These are phyloP conservation scores for Protea cynaroides DNA, from an alignment of 164 flowering plant genomes.

Conservation along the genomic window DNA sequence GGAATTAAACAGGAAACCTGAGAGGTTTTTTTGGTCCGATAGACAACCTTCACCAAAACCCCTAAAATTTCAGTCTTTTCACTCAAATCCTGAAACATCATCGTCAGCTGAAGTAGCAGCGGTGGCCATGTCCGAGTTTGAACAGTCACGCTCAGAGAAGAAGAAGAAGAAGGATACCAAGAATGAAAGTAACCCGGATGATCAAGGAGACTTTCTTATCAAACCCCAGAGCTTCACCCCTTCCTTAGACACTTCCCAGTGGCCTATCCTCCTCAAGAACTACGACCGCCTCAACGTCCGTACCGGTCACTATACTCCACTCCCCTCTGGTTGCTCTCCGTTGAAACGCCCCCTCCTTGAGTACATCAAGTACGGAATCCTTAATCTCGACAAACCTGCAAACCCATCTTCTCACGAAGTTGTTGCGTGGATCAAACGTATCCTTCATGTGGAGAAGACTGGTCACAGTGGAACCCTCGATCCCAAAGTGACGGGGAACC, in stretches of 20 bases:
- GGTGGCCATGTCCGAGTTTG: constrained; percentile 16
- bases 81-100: no score
- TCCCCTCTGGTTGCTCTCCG: constrained; percentile 2
- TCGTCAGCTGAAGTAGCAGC: no score
- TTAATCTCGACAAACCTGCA: constrained; percentile 5
- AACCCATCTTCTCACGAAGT: constrained; percentile 6
- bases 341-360: constrained; percentile 1
- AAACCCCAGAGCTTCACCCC: constrained; percentile 6
- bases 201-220: not conserved
- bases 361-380: not conserved
- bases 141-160: constrained; percentile 30
- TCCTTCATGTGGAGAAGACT: constrained; percentile 1
- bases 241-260: not conserved
- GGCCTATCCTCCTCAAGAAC: constrained; percentile 7
- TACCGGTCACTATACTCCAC: constrained; percentile 5
- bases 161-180: constrained; percentile 22
- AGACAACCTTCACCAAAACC: no score
- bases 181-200: constrained; percentile 4
- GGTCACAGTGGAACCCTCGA: constrained; percentile 6
- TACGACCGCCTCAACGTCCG: constrained; percentile 8
- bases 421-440: constrained; percentile 4
- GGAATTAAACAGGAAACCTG: no score
- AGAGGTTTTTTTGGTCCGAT: no score
- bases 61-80: no score
- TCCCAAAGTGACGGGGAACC: constrained; percentile 3